Conservation (phyloP, 2,329 filamentous ascomycete species). For the Fusarium siculi region DNA sequence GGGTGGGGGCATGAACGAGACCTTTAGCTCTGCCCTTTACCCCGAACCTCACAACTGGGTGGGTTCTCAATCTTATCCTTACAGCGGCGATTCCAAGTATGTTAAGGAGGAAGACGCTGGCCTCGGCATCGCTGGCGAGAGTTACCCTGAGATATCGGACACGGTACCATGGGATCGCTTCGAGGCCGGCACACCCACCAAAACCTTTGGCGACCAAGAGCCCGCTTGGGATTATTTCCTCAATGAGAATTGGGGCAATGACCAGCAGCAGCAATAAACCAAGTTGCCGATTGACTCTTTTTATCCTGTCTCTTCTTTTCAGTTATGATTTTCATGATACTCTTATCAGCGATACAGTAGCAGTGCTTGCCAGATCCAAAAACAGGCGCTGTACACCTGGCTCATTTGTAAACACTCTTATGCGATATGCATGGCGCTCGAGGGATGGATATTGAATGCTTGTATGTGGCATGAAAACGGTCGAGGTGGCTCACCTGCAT, state of each 20-base stretch:
- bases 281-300: background rate
- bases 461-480: slow-evolving; percentile 22
- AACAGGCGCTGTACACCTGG: background rate
- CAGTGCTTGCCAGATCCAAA: background rate
- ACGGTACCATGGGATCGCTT: slow-evolving; percentile 18
- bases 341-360: slow-evolving; percentile 1
- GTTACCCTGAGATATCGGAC: slow-evolving; percentile 23
- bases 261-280: slow-evolving; percentile 26
- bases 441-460: background rate
- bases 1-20: slow-evolving; percentile 22
- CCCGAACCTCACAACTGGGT: slow-evolving; percentile 17
- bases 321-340: slow-evolving; percentile 32
- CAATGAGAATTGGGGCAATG: slow-evolving; percentile 44
- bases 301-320: background rate
- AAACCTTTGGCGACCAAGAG: slow-evolving; percentile 39
- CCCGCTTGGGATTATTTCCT: slow-evolving; percentile 48
- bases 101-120: slow-evolving; percentile 21
- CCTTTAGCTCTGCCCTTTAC: slow-evolving; percentile 17
- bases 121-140: background rate
- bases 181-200: slow-evolving; percentile 5
- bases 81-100: slow-evolving; percentile 17
- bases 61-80: slow-evolving; percentile 7
- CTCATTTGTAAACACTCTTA: background rate
- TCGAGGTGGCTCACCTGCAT: slow-evolving; percentile 19
- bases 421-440: slow-evolving; percentile 4